These are phyloP conservation scores for Glaciozyma martinii DNA, from an alignment of 768 basidiomycete species.

Conservation along the genomic window DNA sequence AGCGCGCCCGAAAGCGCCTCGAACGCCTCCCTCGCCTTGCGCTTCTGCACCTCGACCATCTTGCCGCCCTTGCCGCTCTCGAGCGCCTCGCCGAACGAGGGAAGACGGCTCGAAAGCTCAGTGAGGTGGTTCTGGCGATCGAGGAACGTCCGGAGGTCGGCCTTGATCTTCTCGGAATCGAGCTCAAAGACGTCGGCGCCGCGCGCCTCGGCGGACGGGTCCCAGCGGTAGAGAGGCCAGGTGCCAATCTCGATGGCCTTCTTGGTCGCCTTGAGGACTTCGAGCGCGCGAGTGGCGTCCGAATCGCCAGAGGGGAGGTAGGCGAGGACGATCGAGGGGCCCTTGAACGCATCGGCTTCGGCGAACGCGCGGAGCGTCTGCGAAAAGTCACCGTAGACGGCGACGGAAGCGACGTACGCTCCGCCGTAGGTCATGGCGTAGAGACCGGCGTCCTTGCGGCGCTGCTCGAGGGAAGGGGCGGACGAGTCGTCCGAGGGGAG, in stretches of 20 bases:
- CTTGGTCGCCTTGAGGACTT: slow-evolving; percentile 95
- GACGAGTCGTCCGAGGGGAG: slow-evolving; percentile 53
- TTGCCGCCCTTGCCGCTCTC: slow-evolving; percentile 75
- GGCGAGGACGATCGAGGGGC: slow-evolving; percentile 84
- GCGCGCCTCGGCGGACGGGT: slow-evolving; percentile 66
- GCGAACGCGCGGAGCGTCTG: slow-evolving; percentile 84
- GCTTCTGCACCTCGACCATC: slow-evolving; percentile 71
- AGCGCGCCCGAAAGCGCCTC: slow-evolving; percentile 70
- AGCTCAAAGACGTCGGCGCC: slow-evolving; percentile 75
- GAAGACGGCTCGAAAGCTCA: slow-evolving; percentile 57
- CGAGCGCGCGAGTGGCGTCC: slow-evolving; percentile 68
- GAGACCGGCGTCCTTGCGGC: slow-evolving; percentile 92
- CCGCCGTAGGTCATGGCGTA: slow-evolving; percentile 99
- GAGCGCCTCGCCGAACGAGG: slow-evolving; percentile 61
- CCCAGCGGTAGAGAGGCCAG: slow-evolving; percentile 98
- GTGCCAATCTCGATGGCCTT: slow-evolving; percentile 90
- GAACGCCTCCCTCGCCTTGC: slow-evolving; percentile 72
- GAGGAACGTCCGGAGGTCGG: slow-evolving; percentile 84
- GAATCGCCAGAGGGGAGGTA: slow-evolving; percentile 75
- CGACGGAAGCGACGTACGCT: slow-evolving; percentile 89
- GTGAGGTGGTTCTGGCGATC: slow-evolving; percentile 95
- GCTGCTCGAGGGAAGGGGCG: slow-evolving; percentile 55
- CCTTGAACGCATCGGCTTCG: slow-evolving; percentile 82
- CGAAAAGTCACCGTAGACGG: slow-evolving; percentile 89
- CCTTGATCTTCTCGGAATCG: slow-evolving; percentile 88